Evolutionary conservation across 805 yeast species (phyloP), one percentile per base, ranked within the genome.

Genomic region (Kuraishia borneana): DNA sequence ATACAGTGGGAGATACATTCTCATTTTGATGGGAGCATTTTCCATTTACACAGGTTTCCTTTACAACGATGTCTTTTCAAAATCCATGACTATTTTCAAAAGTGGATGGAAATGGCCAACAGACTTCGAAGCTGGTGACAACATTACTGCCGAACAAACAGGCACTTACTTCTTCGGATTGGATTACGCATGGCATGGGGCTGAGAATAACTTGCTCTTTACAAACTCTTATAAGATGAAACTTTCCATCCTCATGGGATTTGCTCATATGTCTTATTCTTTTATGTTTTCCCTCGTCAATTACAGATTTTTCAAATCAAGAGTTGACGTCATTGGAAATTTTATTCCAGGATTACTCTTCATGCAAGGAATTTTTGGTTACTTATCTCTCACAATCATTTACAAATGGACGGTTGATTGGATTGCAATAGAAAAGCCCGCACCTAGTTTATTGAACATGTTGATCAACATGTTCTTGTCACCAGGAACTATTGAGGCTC

Each of bases 191-290:
- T 92, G 99, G 99, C 99, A 92, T 57, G 96, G 96, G 13, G 71
- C 97, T 27, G 98, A 92, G 46, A 92, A 92, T 61, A 77, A 79
- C 34, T 67, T 92, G 47, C 60, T 94, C 38, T 92, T 92, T 60
- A 73, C 95, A 33, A 92, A 92, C 63, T 88, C 97, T 2, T 92
- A 84, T 63, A 92, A 92, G 67, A 92, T 92, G 99, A 92, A 92
- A 58, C 66, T 92, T 40, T 87, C 97, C 2, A 80, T 92, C 37
- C 66, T 92, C 44, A 81, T 92, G 88, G 99, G 99, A 3, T 89
- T 80, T 58, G 58, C 71, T 31, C 99, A 92, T 61, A 92, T 92
- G 99, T 62, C 88, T 9, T 92, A 89, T 60, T 83, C 95, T 3
- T 80, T 75, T 51, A 54, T 75, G 56, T 87, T 88, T 51, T 85